Evolutionary conservation across 2,329 filamentous ascomycete genomes (phyloP).

Genomic region (Fusarium sp.): DNA sequence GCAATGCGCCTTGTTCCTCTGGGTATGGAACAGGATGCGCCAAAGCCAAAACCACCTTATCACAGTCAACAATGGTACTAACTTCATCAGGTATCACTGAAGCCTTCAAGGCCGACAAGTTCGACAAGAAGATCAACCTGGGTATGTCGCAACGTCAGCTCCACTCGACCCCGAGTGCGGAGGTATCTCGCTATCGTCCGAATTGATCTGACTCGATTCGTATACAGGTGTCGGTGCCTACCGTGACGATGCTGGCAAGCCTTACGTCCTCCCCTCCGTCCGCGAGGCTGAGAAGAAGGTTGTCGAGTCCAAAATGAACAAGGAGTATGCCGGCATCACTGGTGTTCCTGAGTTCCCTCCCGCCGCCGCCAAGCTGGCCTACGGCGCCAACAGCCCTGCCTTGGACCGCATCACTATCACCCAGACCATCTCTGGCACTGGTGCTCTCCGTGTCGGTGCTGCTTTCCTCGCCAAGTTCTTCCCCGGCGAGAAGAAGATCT

Average conservation of each 20-base stretch:
- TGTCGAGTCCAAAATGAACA: constrained; percentile 82
- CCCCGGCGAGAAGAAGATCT: constrained; percentile 92
- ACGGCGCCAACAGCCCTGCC: constrained; percentile 82
- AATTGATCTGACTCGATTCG: constrained; percentile 38
- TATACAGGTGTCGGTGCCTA: constrained; percentile 89
- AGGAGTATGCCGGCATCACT: constrained; percentile 98
- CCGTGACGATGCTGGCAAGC: constrained; percentile 97
- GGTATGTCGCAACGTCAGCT: constrained; percentile 64
- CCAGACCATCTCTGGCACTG: constrained; percentile 98
- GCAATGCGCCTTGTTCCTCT: constrained; percentile 32
- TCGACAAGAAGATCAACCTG: constrained; percentile 97
- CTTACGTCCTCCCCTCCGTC: constrained; percentile 96
- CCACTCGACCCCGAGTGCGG: constrained; percentile 13
- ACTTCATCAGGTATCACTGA: constrained; percentile 82
- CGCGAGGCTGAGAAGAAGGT: constrained; percentile 89
- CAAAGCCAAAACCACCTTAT: constrained; percentile 28
- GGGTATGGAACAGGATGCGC: constrained; percentile 12
- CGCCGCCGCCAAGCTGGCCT: constrained; percentile 90
- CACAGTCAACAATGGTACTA: constrained; percentile 36
- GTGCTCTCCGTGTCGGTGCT: constrained; percentile 92
- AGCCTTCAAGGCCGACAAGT: constrained; percentile 97
- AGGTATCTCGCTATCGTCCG: constrained; percentile 30
- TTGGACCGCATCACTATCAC: constrained; percentile 89
- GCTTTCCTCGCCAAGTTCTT: constrained; percentile 94
- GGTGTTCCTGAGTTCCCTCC: constrained; percentile 95